Base-by-base conservation (phyloP, 1,284 basidiomycete species). In the Ganoderma sinense region DNA sequence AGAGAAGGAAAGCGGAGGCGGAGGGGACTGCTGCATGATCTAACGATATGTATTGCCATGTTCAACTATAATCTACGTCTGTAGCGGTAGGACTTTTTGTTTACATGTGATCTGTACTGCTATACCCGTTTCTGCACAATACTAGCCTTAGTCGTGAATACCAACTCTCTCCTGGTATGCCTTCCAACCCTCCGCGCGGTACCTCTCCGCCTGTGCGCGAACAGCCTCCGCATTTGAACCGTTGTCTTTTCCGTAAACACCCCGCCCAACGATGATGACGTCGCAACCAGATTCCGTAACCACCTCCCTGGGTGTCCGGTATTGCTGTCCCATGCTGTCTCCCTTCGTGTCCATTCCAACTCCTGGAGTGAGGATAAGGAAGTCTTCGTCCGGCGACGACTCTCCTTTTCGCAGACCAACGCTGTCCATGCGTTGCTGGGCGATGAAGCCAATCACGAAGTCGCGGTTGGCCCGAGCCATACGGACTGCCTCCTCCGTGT, bases 231-330 rank as follows among this genome's bases (percentile, higher is more conserved):
- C 87, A 26, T 88, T 84, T 18, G 88, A 83, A 10, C 88, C 85
- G 55, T 87, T 83, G 51, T 90, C 88, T 70, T 89, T 89, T 20
- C 95, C 96, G 81, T 98, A 98, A 64, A 99, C 93, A 0, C 97
- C 98, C 68, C 98, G 86, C 18, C 98, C 98, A 48, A 99, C 98
- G 73, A 99, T 99, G 78, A 99, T 99, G 36, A 99, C 89, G 83
- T 99, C 98, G 80, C 95, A 96, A n/a, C 96, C 97, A 58, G 88
- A 90, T 63, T 94, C 89, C 45, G 89, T 80, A 20, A 99, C 85
- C 29, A 98, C 97, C 80, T 97, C 87, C 43, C 88, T 83, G 0
- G 98, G 98, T 3, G 97, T 97, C 67, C 97, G 87, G 82, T 99
- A 99, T 81, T 98, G 97, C 82, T 99, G 98, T 18, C 97, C 98